Percentiles rank a stretch among this genome's conserved stretches.
Conservation (phyloP, 495 filamentous ascomycete genomes). For the Penicillium riverlandense region DNA sequence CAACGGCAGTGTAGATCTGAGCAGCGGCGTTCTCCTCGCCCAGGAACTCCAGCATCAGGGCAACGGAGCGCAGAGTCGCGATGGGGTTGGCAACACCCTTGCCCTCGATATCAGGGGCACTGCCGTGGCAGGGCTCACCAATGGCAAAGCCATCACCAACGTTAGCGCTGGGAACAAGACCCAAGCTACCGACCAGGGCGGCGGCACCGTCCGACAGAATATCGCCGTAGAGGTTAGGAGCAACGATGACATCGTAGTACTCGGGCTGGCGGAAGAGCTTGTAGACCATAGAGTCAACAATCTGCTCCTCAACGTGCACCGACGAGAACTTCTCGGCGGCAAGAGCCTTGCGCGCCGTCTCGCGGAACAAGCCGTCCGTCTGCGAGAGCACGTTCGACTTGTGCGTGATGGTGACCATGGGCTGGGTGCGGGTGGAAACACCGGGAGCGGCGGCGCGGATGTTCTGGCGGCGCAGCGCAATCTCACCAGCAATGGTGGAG, state of each 20-base stretch:
- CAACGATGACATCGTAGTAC: conserved; percentile 95
- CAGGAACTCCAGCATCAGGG: conserved; percentile 93
- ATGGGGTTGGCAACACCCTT: conserved; percentile 91
- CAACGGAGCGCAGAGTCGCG: conserved; percentile 85
- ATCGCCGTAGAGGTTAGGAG: conserved; percentile 96
- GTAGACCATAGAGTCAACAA: conserved; percentile 98
- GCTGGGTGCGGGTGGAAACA: conserved; percentile 51
- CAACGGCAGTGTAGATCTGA: conserved; percentile 84
- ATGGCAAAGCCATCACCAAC: conserved; percentile 94
- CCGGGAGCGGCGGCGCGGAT: conserved; percentile 50
- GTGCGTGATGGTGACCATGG: conserved; percentile 93
- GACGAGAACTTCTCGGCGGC: conserved; percentile 50
- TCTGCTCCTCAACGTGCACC: conserved; percentile 87
- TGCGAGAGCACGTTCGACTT: conserved; percentile 97
- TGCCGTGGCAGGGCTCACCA: conserved; percentile 96
- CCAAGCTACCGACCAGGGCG: conserved; percentile 87
- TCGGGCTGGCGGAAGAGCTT: conserved; percentile 95
- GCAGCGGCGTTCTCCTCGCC: conserved; percentile 78
- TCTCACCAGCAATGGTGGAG: conserved; percentile 87
- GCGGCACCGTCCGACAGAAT: conserved; percentile 94
- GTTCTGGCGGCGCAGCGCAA: conserved; percentile 78
- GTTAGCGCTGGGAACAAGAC: conserved; percentile 93
- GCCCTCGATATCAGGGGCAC: conserved; percentile 92
- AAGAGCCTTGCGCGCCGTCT: conserved; percentile 66
- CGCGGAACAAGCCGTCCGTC: conserved; percentile 93